Evolutionary conservation across 2,329 filamentous ascomycete species (phyloP).

Genomic region (Colletotrichum sp.): DNA sequence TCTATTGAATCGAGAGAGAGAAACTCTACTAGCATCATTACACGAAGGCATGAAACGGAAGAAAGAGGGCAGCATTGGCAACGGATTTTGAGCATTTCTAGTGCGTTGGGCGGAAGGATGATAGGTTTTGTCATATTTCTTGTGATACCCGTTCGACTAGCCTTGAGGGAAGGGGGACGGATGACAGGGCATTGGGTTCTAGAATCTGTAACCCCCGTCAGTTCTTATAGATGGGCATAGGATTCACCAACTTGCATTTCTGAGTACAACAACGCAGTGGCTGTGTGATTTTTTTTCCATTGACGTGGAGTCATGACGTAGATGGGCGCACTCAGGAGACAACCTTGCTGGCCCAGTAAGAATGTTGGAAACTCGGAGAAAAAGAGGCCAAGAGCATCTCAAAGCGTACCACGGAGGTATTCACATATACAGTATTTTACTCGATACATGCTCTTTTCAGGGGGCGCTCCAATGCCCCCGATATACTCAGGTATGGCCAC

Average conservation of each 20-base stretch:
- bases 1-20: neutral
- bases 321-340: neutral
- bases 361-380: neutral
- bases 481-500: neutral
- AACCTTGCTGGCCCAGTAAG: neutral
- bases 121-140: neutral
- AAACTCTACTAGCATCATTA: neutral
- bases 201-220: neutral
- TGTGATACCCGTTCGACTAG: conserved; percentile 20
- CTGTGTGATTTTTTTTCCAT: neutral
- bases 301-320: neutral
- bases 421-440: neutral
- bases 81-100: conserved; percentile 11
- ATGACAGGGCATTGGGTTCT: neutral
- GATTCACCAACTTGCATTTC: neutral
- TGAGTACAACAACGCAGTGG: neutral
- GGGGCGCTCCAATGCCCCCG: neutral
- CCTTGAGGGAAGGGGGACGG: neutral
- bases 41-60: neutral
- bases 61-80: neutral
- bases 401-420: neutral
- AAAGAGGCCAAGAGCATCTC: neutral
- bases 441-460: neutral
- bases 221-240: neutral
- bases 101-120: neutral